These are phyloP conservation scores for Neurospora sp. DNA, from an alignment of 495 filamentous ascomycete genomes.

Conservation along the genomic window DNA sequence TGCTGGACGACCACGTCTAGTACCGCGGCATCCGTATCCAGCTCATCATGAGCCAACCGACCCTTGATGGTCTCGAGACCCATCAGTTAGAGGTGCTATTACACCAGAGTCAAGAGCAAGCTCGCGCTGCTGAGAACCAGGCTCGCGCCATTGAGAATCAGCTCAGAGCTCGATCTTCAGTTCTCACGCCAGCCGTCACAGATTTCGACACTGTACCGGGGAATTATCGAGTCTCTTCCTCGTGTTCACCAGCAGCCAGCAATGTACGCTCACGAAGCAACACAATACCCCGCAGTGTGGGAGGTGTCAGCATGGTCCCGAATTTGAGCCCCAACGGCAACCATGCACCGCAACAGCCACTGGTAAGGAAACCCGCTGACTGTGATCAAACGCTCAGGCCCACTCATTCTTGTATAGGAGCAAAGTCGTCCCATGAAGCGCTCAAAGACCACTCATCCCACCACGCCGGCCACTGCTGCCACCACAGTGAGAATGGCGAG, in stretches of 20 bases:
- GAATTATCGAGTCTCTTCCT: slow-evolving; percentile 22
- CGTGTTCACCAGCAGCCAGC: slow-evolving; percentile 11
- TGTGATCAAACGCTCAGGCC: not conserved
- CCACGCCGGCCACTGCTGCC: slow-evolving; percentile 2
- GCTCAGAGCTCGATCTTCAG: slow-evolving; percentile 13
- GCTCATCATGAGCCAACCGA: slow-evolving; percentile 16
- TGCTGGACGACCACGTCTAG: not conserved
- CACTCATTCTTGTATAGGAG: slow-evolving; percentile 11
- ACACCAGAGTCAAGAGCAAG: slow-evolving; percentile 10
- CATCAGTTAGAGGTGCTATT: slow-evolving; percentile 11
- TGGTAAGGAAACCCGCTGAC: slow-evolving; percentile 10
- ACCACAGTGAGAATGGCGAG: slow-evolving; percentile 17
- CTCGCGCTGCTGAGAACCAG: slow-evolving; percentile 5
- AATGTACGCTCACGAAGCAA: slow-evolving; percentile 23
- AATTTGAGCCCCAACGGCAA: not conserved
- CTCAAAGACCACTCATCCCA: slow-evolving; percentile 21
- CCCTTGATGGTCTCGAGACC: not conserved
- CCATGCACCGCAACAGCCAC: slow-evolving; percentile 1
- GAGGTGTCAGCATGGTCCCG: not conserved
- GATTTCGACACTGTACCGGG: slow-evolving; percentile 14
- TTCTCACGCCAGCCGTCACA: not conserved
- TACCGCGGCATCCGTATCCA: not conserved
- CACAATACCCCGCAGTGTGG: slow-evolving; percentile 23
- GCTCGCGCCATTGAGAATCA: slow-evolving; percentile 7
- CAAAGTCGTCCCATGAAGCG: slow-evolving; percentile 24